Evolutionary conservation across 1,139 yeast genomes (phyloP).

Genomic region (Candida tetrigidarum): DNA sequence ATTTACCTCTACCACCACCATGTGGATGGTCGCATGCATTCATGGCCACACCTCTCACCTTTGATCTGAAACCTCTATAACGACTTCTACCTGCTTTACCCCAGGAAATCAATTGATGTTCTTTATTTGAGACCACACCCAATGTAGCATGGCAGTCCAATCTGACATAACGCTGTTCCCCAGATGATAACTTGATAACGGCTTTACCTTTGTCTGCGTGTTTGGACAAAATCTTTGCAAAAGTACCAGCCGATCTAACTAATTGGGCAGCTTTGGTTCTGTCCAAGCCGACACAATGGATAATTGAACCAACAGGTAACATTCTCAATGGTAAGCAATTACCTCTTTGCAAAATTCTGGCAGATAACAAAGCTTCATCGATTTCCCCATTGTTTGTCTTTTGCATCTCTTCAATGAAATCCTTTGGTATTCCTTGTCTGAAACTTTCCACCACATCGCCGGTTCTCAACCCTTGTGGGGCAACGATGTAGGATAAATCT

Average conservation of each 20-base stretch:
- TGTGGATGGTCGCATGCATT: conserved; percentile 98
- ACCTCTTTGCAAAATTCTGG: conserved; percentile 90
- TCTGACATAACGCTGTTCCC: conserved; percentile 91
- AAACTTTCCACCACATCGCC: conserved; percentile 93
- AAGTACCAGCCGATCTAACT: conserved; percentile 94
- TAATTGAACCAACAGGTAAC: conserved; percentile 92
- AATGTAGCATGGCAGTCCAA: conserved; percentile 91
- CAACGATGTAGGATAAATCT: conserved; percentile 76
- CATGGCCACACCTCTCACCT: conserved; percentile 98
- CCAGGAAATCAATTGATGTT: conserved; percentile 84
- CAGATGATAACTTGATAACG: conserved; percentile 80
- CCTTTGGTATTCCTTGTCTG: conserved; percentile 84
- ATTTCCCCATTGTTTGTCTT: conserved; percentile 68
- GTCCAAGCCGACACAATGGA: conserved; percentile 82
- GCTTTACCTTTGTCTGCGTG: conserved; percentile 73
- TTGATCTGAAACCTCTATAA: conserved; percentile 92
- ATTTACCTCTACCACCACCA: conserved; percentile 99
- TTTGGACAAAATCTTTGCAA: conserved; percentile 86
- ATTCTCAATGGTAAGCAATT: conserved; percentile 90
- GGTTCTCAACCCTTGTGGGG: conserved; percentile 90
- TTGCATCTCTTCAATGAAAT: conserved; percentile 72
- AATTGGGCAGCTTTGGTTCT: conserved; percentile 87
- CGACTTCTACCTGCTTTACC: conserved; percentile 99
- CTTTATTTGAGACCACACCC: conserved; percentile 94
- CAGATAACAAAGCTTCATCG: conserved; percentile 90